Conservation (phyloP, 192 early-diverging fungal genomes). For the Lunasporangiospora selenospora region DNA sequence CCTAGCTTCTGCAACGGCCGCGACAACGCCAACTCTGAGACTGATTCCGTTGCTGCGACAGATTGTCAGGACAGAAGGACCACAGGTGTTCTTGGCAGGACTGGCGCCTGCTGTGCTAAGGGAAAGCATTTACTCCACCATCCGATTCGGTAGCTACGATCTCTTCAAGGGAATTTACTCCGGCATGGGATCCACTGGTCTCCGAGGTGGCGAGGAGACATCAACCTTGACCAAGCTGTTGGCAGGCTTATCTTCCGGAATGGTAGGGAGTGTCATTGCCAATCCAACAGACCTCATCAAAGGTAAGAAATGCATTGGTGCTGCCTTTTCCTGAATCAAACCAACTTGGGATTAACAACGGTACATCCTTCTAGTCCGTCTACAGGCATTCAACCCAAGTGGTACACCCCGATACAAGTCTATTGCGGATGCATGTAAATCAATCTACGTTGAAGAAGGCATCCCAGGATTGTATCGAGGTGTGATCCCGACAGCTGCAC, state of each 20-base stretch:
- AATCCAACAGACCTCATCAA: conserved; percentile 52
- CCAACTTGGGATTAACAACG: too few species aligned
- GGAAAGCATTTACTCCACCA: conserved; percentile 48
- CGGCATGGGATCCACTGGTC: conserved; percentile 15
- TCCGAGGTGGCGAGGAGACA: conserved; percentile 27
- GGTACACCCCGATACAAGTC: conserved; percentile 39
- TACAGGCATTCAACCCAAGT: conserved; percentile 46
- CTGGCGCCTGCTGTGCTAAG: conserved; percentile 36
- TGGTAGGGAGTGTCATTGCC: conserved; percentile 45
- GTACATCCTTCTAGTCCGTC: conserved; percentile 17
- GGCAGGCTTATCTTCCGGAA: conserved; percentile 43
- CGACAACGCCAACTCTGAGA: conserved; percentile 7
- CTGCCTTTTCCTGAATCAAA: too few species aligned
- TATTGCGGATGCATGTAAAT: conserved; percentile 28
- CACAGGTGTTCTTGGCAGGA: conserved; percentile 36
- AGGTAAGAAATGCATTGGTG: conserved; percentile 27
- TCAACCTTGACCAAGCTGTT: conserved; percentile 27
- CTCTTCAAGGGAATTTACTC: conserved; percentile 41
- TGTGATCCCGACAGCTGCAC: conserved; percentile 52
- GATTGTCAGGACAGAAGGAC: conserved; percentile 36
- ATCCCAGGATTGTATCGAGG: conserved; percentile 54
- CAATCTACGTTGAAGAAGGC: conserved; percentile 44
- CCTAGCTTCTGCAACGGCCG: not conserved
- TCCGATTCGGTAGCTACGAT: conserved; percentile 48
- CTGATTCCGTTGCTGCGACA: conserved; percentile 26